phyloP scores from a whole-genome alignment of 2,329 filamentous ascomycete species.

The Huntiella moniliformis region DNA sequence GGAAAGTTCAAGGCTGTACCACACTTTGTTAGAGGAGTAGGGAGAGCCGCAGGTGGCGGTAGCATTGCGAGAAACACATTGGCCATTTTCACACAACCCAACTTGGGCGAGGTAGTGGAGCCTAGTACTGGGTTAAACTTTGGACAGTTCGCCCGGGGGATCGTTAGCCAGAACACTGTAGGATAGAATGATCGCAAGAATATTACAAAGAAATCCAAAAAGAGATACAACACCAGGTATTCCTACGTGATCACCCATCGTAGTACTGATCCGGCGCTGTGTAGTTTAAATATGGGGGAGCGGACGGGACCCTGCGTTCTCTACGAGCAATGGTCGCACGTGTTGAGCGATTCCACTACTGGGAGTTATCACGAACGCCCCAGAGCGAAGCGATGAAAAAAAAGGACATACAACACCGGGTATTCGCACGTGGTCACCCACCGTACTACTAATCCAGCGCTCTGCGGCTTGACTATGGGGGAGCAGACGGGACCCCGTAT shows the following conservation, averaged over 20 bases:
- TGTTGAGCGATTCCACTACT: no score
- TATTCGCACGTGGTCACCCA: no score
- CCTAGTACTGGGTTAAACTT: constrained; percentile 47
- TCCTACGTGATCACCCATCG: background rate
- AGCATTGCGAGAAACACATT: constrained; percentile 67
- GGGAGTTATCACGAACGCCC: no score
- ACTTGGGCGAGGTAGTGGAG: constrained; percentile 64
- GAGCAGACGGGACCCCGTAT: no score
- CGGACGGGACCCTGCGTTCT: background rate
- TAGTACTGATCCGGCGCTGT: background rate
- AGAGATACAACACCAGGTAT: no score
- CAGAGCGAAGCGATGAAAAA: no score
- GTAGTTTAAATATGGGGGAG: background rate
- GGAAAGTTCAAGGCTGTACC: constrained; percentile 87
- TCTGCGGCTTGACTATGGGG: no score
- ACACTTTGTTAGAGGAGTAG: constrained; percentile 75
- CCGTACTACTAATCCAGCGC: no score
- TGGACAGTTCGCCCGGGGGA: constrained; percentile 51
- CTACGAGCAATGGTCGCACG: background rate
- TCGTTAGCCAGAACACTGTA: constrained; percentile 42
- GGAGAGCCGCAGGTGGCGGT: constrained; percentile 24
- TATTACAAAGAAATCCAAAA: no score
- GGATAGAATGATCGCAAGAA: constrained; percentile 13
- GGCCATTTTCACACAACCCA: constrained; percentile 93
- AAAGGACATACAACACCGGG: no score